Base-by-base conservation (phyloP, 2,329 filamentous ascomycete species). In the Corinectria fuckeliana region DNA sequence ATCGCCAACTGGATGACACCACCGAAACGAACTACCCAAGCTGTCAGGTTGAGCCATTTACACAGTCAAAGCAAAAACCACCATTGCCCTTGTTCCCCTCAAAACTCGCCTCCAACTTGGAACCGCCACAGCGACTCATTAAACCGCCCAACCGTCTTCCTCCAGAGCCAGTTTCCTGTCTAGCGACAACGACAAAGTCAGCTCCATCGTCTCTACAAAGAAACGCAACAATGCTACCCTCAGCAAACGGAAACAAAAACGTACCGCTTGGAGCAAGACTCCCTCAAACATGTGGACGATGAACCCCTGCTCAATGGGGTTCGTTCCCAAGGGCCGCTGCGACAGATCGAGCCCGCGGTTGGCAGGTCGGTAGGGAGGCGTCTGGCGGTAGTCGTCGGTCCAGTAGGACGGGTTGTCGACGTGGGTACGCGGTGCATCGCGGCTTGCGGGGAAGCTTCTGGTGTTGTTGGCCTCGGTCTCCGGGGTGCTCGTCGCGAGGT, bases 281-380 rank as follows among this genome's bases (percentile, higher is more conserved):
- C 55, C 55, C n/a, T 47, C 49, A 52, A 58, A 58, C 55, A 58
- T 58, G 49, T 58, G 55, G 23, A 48, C 14, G 16, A 58, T 39
- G 14, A 58, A 58, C 20, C 26, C 14, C 36, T 52, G 55, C 42
- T 58, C 55, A 1, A 34, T 30, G 3, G 32, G 48, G 34, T 52
- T 49, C 10, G 55, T 34, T 11, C 49, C 56, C n/a, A 30, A 42
- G 8, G 56, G 56, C 8, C 56, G 49, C 25, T 49, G 32, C 21
- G 50, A 39, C 8, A 41, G 34, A 20, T 58, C 42, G 34, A 41
- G 49, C 5, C 50, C 42, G 8, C 32, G 25, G 36, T 58, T 58
- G 26, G 23, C 28, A 7, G 56, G 49, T n/a, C 56, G 49, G 25
- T 58, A 58, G 11, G 56, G 56, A 5, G 56, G 56, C 7, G 42